These are phyloP conservation scores for Lotus japonicus DNA, from an alignment of 306 rosid species.

Conservation along the genomic window DNA sequence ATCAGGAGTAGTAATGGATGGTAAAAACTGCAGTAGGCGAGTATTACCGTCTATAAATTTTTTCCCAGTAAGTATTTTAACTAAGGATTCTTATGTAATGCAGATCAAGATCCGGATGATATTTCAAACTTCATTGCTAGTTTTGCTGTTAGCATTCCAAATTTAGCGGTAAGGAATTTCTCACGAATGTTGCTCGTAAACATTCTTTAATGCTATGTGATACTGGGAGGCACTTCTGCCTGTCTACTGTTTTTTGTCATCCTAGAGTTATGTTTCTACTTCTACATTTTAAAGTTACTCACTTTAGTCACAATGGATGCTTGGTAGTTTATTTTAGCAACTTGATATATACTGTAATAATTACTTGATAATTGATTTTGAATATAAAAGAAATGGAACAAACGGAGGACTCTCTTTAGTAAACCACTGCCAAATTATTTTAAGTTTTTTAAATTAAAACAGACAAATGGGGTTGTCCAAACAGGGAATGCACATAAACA, in stretches of 20 bases:
- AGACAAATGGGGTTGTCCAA: background rate
- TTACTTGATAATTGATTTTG: constrained; percentile 3
- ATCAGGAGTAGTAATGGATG: constrained; percentile 10
- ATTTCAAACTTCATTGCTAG: constrained; percentile 50
- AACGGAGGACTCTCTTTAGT: background rate
- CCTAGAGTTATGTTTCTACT: background rate
- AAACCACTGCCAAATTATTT: constrained; percentile 4
- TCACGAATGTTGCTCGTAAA: constrained; percentile 57
- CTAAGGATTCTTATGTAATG: constrained; percentile 29
- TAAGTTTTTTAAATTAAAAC: constrained; percentile 4
- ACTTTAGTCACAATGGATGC: background rate
- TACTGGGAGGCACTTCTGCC: constrained; percentile 29
- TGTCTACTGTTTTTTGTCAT: constrained; percentile 30
- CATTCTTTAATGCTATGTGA: constrained; percentile 35
- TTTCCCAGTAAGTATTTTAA: constrained; percentile 1
- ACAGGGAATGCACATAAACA: background rate
- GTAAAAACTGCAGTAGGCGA: constrained; percentile 1
- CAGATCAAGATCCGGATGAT: constrained; percentile 58
- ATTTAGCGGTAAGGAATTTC: constrained; percentile 87
- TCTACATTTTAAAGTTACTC: background rate
- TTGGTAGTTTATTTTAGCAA: background rate
- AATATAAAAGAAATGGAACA: background rate
- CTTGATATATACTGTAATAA: background rate
- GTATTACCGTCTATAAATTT: constrained; percentile 7
- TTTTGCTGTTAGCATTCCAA: constrained; percentile 66